Conservation (phyloP, 495 filamentous ascomycete species). For the Elasticomyces elasticus region DNA sequence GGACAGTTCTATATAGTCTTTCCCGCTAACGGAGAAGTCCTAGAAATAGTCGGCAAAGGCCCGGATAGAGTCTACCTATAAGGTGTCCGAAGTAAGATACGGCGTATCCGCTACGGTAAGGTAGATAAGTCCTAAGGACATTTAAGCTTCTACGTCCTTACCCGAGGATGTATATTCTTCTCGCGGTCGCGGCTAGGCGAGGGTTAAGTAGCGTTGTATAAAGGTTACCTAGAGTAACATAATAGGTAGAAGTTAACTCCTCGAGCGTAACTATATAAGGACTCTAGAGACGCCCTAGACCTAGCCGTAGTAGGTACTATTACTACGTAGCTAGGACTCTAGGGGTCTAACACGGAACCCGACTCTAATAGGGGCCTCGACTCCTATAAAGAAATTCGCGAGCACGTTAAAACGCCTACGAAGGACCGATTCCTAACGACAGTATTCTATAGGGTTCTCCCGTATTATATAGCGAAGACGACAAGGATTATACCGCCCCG, state of each 20-base stretch:
- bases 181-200: neutral
- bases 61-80: neutral
- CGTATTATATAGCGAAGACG: neutral
- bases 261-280: neutral
- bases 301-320: neutral
- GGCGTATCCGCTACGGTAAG: neutral
- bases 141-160: neutral
- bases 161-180: neutral
- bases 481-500: neutral
- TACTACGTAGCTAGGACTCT: neutral
- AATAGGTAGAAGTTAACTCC: neutral
- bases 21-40: neutral
- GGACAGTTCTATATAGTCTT: neutral
- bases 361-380: neutral
- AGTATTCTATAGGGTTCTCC: neutral
- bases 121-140: neutral
- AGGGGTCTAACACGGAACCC: neutral
- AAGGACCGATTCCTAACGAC: neutral
- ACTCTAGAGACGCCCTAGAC: neutral
- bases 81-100: neutral
- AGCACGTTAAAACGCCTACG: neutral
- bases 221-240: neutral
- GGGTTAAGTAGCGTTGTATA: neutral
- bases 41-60: neutral
- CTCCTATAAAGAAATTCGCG: neutral